Percentiles rank a stretch among this genome's conserved stretches.
phyloP scores from a whole-genome alignment of 2,329 filamentous ascomycete species.

The Teratosphaeria nubilosa region DNA sequence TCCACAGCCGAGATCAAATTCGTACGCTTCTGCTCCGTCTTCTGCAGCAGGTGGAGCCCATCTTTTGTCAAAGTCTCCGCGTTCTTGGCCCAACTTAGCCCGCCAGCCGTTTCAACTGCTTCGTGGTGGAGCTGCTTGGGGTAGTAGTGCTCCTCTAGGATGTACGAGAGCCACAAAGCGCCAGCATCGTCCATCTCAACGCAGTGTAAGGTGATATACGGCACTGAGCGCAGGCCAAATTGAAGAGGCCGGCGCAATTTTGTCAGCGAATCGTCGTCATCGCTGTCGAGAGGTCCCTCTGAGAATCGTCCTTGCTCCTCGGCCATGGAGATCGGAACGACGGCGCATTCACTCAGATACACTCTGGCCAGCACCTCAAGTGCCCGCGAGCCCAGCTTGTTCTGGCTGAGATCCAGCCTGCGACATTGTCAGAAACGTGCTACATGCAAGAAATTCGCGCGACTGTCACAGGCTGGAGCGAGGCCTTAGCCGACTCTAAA shows the following conservation, averaged over 20 bases:
- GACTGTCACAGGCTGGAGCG: background rate
- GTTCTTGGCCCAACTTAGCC: conserved; percentile 27
- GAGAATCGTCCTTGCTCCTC: conserved; percentile 14
- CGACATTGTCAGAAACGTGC: conserved; percentile 24
- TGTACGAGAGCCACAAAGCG: conserved; percentile 32
- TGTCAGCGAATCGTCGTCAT: background rate
- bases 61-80: conserved; percentile 19
- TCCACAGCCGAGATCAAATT: background rate
- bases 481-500: too few relatives aligned
- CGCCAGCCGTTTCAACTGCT: conserved; percentile 18
- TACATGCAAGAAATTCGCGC: background rate
- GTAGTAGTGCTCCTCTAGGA: conserved; percentile 29
- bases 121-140: conserved; percentile 29
- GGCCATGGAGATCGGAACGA: conserved; percentile 21
- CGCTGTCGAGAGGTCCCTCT: conserved; percentile 14
- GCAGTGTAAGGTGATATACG: conserved; percentile 29
- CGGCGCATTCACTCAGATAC: conserved; percentile 27
- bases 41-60: conserved; percentile 25
- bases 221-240: conserved; percentile 30
- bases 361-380: conserved; percentile 37
- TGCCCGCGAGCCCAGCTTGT: conserved; percentile 32
- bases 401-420: conserved; percentile 37
- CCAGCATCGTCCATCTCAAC: conserved; percentile 28
- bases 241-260: conserved; percentile 7
- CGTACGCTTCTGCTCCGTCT: conserved; percentile 19